Evolutionary conservation across 1,284 basidiomycete species (phyloP), one percentile per base, ranked within the genome.

Genomic region (Trametes sp.): DNA sequence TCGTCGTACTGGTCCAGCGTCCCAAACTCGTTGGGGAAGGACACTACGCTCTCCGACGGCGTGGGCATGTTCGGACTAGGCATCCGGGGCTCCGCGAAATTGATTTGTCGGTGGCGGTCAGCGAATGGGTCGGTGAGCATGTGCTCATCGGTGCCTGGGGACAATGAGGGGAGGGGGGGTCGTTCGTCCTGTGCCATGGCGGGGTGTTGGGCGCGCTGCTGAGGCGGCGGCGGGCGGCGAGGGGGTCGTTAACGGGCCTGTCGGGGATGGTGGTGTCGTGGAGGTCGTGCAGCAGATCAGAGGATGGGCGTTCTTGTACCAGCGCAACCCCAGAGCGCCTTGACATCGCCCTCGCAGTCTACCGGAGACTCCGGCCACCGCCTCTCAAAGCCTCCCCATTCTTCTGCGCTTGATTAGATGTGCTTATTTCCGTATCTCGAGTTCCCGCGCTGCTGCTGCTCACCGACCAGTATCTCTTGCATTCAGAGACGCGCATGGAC

Each of bases 101-200:
- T 85, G 42, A 85, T 79, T 55, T 81, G 82, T 58, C 83, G 84
- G 53, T 84, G 83, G 52, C 84, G 82, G 77, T 92, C 89, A 56
- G 84, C 81, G 72, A 92, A 93, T 21, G 90, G 90, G 73, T 92
- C 88, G n/a, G 76, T 79, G 63, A 80, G 73, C 9, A 55, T 50
- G 46, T 23, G 59, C 11, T 60, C 59, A 49, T 72, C 48, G 28
- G 48, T 23, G 45, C 77, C 73, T 14, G 78, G 78, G 57, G 77
- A 73, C 60, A 77, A 73, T 35, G 81, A 80, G 54, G 80, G 78
- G 42, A 80, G 72, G 54, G 81, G 77, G 42, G 82, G 81, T 63
- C 83, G 81, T 65, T 76, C 74, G 70, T 82, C 72, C 59, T 74
- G 78, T 57, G 83, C 78, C 85, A 87, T 87, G 61, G 36, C 44